Base-by-base conservation (phyloP, 2,329 filamentous ascomycete species). In the Fusarium mundagurra region DNA sequence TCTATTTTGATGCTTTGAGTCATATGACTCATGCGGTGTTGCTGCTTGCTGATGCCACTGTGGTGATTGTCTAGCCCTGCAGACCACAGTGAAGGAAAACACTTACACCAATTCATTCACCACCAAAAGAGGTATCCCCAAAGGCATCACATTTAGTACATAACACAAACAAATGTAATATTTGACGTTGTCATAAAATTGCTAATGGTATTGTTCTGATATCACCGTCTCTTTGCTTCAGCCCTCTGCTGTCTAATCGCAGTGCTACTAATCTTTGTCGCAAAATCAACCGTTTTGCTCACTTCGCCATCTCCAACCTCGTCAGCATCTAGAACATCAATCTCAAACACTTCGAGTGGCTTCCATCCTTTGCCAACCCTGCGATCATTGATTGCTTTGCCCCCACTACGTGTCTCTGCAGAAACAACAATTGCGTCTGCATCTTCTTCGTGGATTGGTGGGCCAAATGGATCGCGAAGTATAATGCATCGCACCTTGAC, bases 401-500 rank as follows among this genome's bases (percentile, higher is more conserved):
- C 96, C 39, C 96, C 96, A 4, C 91, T 88, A 60, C 94, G 89
- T 22, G 96, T 98, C 85, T 99, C 96, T 18, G 90, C 92, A 11
- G 95, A 98, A 11, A 98, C 91, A 7, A 98, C 92, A 63, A 99
- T 87, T 2, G 92, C 94, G 50, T 93, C 91, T 71, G 98, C 92
- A 36, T 88, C 85, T 81, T 94, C 89, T 65, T 96, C 92, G 0
- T 94, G 94, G 70, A 97, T 93, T 1, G 96, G 98, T 8, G 96
- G 96, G 1, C 96, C 96, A 82, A 93, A 98, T 0, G 93, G 89
- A 81, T 99, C 95, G 77, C 92, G 92, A 62, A 99, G 95, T 79
- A 95, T 90, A 51, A 96, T 93, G 79, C 94, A 95, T 76, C 93
- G 92, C 57, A 98, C 88, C 6, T 87, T 84, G 64, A 98, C 84